A percentile compares a stretch with the other conserved stretches of the same genome.
These are phyloP conservation scores for Cubamyces sp. DNA, from an alignment of 768 basidiomycete species.

Conservation along the genomic window DNA sequence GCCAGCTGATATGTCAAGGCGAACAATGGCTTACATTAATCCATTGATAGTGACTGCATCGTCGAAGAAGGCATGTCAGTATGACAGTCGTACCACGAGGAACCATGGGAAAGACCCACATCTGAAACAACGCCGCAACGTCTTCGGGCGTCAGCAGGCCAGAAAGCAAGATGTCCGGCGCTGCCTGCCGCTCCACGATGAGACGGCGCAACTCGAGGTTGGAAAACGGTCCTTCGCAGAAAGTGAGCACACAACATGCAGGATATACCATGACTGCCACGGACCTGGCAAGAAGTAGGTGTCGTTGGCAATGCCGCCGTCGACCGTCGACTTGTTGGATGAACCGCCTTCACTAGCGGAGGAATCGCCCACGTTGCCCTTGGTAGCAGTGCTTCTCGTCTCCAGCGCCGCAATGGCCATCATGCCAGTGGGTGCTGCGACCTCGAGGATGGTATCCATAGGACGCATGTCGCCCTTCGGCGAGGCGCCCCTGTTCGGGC, in stretches of 20 bases:
- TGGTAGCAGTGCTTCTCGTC: not conserved
- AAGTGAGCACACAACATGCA: not conserved
- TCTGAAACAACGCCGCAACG: slow-evolving; percentile 34
- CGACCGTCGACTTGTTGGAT: not conserved
- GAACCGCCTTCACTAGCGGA: slow-evolving; percentile 9
- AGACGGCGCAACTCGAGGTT: slow-evolving; percentile 38
- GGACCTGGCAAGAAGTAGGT: slow-evolving; percentile 32
- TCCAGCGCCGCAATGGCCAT: slow-evolving; percentile 23
- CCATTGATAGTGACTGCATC: slow-evolving; percentile 35
- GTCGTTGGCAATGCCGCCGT: slow-evolving; percentile 25
- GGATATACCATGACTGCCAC: not conserved
- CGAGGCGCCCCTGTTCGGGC: slow-evolving; percentile 20
- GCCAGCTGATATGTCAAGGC: slow-evolving; percentile 13
- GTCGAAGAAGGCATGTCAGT: slow-evolving; percentile 45
- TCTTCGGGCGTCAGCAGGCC: slow-evolving; percentile 37
- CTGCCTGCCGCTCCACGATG: slow-evolving; percentile 37
- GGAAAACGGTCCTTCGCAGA: slow-evolving; percentile 31
- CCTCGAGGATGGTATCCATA: slow-evolving; percentile 24
- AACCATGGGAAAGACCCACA: slow-evolving; percentile 30
- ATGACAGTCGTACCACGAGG: not conserved
- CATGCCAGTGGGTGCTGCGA: slow-evolving; percentile 27
- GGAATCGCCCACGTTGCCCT: slow-evolving; percentile 3
- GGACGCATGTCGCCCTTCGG: slow-evolving; percentile 16
- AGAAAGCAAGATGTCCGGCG: slow-evolving; percentile 38
- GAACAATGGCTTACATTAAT: slow-evolving; percentile 46